These are phyloP conservation scores for Mortierella antarctica DNA, from an alignment of 192 early-diverging fungal genomes.

Conservation along the genomic window DNA sequence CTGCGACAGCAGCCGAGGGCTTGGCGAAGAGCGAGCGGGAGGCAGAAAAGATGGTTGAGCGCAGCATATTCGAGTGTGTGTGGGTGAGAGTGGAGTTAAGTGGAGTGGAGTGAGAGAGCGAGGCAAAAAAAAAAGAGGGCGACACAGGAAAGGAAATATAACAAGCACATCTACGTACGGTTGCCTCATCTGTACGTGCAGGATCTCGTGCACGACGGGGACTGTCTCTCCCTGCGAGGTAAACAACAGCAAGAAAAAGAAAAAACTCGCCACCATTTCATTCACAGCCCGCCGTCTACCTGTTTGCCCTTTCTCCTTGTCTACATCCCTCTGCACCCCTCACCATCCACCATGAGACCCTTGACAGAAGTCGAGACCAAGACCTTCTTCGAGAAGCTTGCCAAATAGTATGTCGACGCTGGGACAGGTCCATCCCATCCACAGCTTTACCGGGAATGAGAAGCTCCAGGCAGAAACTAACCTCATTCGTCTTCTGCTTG, in stretches of 20 bases:
- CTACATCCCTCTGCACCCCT: neutral
- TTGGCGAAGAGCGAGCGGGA: conserved; percentile 41
- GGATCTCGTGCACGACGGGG: neutral
- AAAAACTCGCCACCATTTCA: neutral
- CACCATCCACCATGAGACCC: conserved; percentile 79
- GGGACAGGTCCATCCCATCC: no score
- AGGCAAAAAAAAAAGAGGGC: neutral
- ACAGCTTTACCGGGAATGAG: neutral
- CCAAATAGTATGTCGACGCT: conserved; percentile 83
- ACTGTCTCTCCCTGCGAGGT: no score
- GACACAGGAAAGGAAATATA: neutral
- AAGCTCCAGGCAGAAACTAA: neutral
- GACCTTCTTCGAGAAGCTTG: conserved; percentile 96
- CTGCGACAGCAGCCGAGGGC: conserved; percentile 32
- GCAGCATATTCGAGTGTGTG: conserved; percentile 28
- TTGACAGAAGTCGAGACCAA: conserved; percentile 98
- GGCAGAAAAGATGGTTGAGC: conserved; percentile 30
- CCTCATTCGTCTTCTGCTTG: neutral
- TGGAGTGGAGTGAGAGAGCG: neutral
- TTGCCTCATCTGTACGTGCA: neutral
- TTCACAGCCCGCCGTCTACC: neutral
- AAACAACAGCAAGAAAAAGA: conserved; percentile 1
- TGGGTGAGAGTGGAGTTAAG: neutral
- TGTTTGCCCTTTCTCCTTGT: neutral
- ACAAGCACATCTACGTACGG: neutral